Evolutionary conservation across 169 alveolate genomes (phyloP), one percentile per base, ranked within the genome.

Genomic region (Plasmodium vinckei): DNA sequence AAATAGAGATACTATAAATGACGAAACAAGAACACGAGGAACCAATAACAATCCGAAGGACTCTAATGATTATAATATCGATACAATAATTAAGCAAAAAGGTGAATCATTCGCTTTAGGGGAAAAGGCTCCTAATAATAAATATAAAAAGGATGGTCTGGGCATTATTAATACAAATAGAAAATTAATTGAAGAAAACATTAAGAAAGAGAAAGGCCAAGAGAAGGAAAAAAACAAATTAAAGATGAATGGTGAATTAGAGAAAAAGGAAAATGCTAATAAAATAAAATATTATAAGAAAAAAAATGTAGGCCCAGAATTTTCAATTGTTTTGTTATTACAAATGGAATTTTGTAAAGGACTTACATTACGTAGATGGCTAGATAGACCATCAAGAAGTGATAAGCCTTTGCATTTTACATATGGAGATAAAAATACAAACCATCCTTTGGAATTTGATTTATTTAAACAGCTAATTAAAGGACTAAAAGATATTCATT

Each of bases 341-440:
- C 97, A 95, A 54, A 96, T 96, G 98, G 98, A 96, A 73, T 86
- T 95, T 54, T 95, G 97, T 87, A 72, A 89, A 27, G 98, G 98
- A 0, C 90, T 87, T 60, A 95, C 98, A n/a, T 91, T 96, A 10
- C 91, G 98, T 19, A 94, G 94, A 73, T 96, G 98, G 98, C 91
- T 96, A 27, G 94, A 94, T 86, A 75, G 95, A 88, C 73, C 95
- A 1, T 73, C 65, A 2, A 63, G 95, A 71, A 89, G 95, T 47
- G 95, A 91, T 60, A 72, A 87, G 56, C 93, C 94, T 44, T 47
- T 72, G 72, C 87, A 91, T 65, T 75, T 73, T 60, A 71, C 89
- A n/a, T 44, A 73, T 47, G 39, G 88, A 27, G 89, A 73, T 15
- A 72, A 69, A 54, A 94, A 94, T 25, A 75, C 77, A 61, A 73